Percentiles rank a stretch among this genome's conserved stretches.
Conservation (phyloP, 257 asterid species). For the Agastache rugosa region DNA sequence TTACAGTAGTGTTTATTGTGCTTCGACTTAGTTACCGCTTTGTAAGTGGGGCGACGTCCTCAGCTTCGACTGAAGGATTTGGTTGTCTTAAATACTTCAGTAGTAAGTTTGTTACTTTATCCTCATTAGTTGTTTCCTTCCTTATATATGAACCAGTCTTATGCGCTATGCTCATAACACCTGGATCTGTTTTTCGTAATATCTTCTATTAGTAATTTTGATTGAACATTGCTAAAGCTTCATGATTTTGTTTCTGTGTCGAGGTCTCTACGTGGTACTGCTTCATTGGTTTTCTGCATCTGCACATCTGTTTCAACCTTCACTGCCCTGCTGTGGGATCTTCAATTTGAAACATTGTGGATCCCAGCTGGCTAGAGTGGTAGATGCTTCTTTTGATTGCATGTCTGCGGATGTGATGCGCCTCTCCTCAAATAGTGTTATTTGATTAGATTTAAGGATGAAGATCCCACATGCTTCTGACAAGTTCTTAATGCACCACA, state of each 20-base stretch:
- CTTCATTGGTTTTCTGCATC: constrained; percentile 92
- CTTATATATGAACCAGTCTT: constrained; percentile 30
- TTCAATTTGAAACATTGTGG: constrained; percentile 82
- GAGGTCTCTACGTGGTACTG: constrained; percentile 91
- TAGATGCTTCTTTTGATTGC: constrained; percentile 81
- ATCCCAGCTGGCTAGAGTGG: constrained; percentile 72
- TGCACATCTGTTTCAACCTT: constrained; percentile 79
- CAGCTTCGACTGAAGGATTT: constrained; percentile 75
- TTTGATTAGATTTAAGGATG: constrained; percentile 54
- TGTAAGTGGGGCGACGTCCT: constrained; percentile 73
- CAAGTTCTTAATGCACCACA: constrained; percentile 52
- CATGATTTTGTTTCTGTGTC: constrained; percentile 78
- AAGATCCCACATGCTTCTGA: constrained; percentile 47
- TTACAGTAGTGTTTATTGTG: constrained; percentile 56
- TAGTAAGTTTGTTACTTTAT: constrained; percentile 57
- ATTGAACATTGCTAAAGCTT: constrained; percentile 57
- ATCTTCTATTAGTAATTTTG: constrained; percentile 38
- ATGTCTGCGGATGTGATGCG: constrained; percentile 60
- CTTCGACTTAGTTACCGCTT: constrained; percentile 66
- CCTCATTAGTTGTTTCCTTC: constrained; percentile 30
- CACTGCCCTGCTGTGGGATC: constrained; percentile 85
- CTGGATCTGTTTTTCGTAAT: constrained; percentile 49
- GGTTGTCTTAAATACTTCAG: constrained; percentile 67
- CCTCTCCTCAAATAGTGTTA: constrained; percentile 56
- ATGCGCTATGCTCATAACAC: constrained; percentile 25